These are phyloP conservation scores for Pleoardoris graminearum DNA, from an alignment of 2,329 filamentous ascomycete genomes.

Conservation along the genomic window DNA sequence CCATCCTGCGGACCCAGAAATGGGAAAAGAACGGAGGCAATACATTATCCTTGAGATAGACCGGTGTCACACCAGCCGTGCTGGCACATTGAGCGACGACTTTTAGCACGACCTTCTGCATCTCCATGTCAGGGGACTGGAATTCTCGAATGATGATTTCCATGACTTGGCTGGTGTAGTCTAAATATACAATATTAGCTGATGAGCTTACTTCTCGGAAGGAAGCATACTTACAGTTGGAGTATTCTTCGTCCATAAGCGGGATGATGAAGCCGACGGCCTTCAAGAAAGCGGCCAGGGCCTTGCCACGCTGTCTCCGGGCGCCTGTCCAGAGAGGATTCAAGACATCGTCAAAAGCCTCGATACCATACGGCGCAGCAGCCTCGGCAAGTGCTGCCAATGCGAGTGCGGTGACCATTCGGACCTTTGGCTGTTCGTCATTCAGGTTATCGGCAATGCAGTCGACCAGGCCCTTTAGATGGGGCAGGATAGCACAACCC, in stretches of 20 bases:
- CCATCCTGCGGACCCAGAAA: slow-evolving; percentile 98
- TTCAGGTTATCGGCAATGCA: slow-evolving; percentile 95
- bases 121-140: slow-evolving; percentile 90
- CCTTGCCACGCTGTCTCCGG: slow-evolving; percentile 94
- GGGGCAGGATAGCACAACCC: slow-evolving; percentile 94
- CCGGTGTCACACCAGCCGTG: slow-evolving; percentile 91
- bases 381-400: slow-evolving; percentile 95
- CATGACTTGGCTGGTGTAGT: slow-evolving; percentile 99
- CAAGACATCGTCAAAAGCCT: slow-evolving; percentile 96
- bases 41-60: slow-evolving; percentile 93
- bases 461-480: slow-evolving; percentile 93
- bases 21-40: slow-evolving; percentile 97
- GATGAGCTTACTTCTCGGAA: too few species aligned
- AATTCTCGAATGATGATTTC: slow-evolving; percentile 96
- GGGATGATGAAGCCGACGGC: slow-evolving; percentile 98
- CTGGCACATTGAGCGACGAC: slow-evolving; percentile 94
- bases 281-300: slow-evolving; percentile 92
- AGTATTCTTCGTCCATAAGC: slow-evolving; percentile 98
- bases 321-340: slow-evolving; percentile 97
- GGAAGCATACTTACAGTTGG: too few species aligned
- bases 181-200: too few species aligned
- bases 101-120: slow-evolving; percentile 99
- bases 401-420: slow-evolving; percentile 92
- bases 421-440: slow-evolving; percentile 96
- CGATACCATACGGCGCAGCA: slow-evolving; percentile 97